Conservation (phyloP, 2,329 filamentous ascomycete genomes). For the Colletotrichum viniferum region DNA sequence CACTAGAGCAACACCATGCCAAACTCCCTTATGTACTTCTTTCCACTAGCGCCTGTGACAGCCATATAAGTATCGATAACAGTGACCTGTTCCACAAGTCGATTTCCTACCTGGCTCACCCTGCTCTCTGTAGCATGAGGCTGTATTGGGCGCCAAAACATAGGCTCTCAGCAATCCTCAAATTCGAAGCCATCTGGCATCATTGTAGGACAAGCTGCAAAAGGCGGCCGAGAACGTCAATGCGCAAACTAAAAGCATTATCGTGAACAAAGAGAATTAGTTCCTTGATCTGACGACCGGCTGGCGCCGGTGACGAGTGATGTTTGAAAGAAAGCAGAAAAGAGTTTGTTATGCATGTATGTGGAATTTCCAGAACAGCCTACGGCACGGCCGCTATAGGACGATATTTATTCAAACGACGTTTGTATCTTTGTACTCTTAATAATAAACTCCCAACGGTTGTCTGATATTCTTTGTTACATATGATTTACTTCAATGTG, state of each 20-base stretch:
- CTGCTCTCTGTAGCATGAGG: background rate
- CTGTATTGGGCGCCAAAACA: no score
- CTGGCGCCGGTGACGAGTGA: background rate
- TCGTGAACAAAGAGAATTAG: background rate
- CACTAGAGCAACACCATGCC: background rate
- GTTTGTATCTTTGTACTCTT: background rate
- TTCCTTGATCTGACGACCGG: background rate
- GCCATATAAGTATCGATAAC: background rate
- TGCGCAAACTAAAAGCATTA: background rate
- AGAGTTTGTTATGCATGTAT: background rate
- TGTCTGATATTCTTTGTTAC: no score
- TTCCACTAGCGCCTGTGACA: background rate
- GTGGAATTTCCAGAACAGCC: background rate
- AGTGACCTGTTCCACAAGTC: background rate
- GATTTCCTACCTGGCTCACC: no score
- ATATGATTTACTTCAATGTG: background rate
- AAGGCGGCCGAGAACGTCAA: background rate
- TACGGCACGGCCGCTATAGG: background rate
- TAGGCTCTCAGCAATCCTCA: no score
- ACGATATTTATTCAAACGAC: no score
- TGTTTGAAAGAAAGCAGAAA: background rate
- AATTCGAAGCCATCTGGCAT: no score
- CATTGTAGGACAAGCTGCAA: no score
- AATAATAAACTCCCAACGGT: background rate
- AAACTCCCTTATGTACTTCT: background rate